A percentile compares a stretch with the other conserved stretches of the same genome.
Evolutionary conservation across 225 moss, liverwort and hornwort species (phyloP).

Genomic region (Straminergon stramineum): DNA sequence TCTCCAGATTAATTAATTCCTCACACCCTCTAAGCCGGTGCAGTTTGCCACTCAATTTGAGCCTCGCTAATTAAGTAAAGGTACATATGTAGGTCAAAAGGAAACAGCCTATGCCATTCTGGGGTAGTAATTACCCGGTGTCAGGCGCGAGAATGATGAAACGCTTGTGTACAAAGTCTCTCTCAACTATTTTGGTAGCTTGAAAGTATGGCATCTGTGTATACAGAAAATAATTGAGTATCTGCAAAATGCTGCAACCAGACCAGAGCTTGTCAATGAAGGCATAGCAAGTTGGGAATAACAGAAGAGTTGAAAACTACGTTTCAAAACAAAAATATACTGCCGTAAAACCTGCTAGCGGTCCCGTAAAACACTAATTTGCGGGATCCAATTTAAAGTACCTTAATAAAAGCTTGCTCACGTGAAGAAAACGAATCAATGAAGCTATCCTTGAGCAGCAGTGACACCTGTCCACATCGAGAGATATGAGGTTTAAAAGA

Average conservation of each 20-base stretch:
- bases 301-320: neutral
- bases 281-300: neutral
- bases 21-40: conserved; percentile 31
- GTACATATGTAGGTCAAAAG: conserved; percentile 22
- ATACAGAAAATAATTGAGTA: conserved; percentile 92
- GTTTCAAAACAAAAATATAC: neutral
- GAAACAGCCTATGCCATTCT: conserved; percentile 20
- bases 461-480: conserved; percentile 55
- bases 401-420: conserved; percentile 96
- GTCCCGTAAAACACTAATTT: neutral
- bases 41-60: conserved; percentile 29
- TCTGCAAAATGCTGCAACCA: conserved; percentile 90
- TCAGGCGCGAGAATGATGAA: conserved; percentile 9
- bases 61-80: conserved; percentile 13
- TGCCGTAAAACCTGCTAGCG: neutral
- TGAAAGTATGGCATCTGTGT: conserved; percentile 86
- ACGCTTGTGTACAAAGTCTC: conserved; percentile 41
- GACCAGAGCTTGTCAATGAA: neutral
- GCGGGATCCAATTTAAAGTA: neutral
- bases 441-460: conserved; percentile 91
- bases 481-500: neutral
- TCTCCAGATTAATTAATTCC: conserved; percentile 12
- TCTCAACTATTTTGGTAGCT: conserved; percentile 76
- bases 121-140: conserved; percentile 11
- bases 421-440: conserved; percentile 88